phyloP scores from a whole-genome alignment of 371 early-diverging fungal species.

The Vavraia culicis region DNA sequence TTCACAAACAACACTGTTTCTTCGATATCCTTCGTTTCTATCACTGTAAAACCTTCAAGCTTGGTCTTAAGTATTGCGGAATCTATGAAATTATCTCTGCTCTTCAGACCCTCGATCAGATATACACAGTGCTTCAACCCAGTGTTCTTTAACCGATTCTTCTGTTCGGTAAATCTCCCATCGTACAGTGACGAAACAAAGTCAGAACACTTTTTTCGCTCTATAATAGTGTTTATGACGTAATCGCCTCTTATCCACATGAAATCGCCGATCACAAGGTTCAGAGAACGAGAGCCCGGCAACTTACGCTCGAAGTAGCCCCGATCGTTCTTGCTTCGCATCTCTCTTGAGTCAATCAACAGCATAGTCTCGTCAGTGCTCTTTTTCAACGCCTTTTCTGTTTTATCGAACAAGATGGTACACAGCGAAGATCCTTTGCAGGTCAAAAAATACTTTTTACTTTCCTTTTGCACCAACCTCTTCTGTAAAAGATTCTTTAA shows the following conservation, averaged over 20 bases:
- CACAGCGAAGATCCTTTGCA: slow-evolving; percentile 16
- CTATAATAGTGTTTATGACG: slow-evolving; percentile 59
- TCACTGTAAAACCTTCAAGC: slow-evolving; percentile 24
- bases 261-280: slow-evolving; percentile 35
- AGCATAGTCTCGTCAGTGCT: slow-evolving; percentile 4
- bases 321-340: slow-evolving; percentile 24
- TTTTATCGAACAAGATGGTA: slow-evolving; percentile 14
- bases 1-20: slow-evolving; percentile 23
- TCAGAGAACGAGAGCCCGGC: slow-evolving; percentile 11
- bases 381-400: background rate
- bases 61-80: slow-evolving; percentile 11
- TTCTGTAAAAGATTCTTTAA: slow-evolving; percentile 30
- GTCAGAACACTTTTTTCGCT: slow-evolving; percentile 74
- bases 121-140: slow-evolving; percentile 24
- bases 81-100: slow-evolving; percentile 3
- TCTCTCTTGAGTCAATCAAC: slow-evolving; percentile 36
- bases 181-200: slow-evolving; percentile 64
- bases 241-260: slow-evolving; percentile 46
- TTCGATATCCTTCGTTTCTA: slow-evolving; percentile 35
- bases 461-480: slow-evolving; percentile 26
- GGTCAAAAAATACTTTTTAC: slow-evolving; percentile 30
- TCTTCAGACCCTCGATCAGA: slow-evolving; percentile 26
- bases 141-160: slow-evolving; percentile 43
- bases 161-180: slow-evolving; percentile 74
- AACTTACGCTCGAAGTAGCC: slow-evolving; percentile 5